A percentile compares a stretch with the other conserved stretches of the same genome.
Evolutionary conservation across 1,284 basidiomycete genomes (phyloP).

Genomic region (Dichomitus squalens): DNA sequence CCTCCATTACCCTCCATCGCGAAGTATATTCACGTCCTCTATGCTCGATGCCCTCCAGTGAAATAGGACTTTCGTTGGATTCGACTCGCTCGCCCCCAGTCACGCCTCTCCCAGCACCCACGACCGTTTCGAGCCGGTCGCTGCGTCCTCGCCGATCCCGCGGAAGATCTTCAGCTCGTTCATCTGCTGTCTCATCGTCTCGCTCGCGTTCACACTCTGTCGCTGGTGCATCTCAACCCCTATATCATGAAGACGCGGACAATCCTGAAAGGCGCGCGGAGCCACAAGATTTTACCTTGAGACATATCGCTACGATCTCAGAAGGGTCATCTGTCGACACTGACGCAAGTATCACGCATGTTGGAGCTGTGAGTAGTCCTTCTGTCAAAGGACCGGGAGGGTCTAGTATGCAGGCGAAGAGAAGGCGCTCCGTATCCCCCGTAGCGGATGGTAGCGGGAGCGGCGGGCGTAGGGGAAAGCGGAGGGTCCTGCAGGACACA

Average conservation of each 20-base stretch:
- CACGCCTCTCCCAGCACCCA: slow-evolving; percentile 18
- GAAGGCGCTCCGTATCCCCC: not conserved
- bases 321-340: not conserved
- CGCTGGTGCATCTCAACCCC: not conserved
- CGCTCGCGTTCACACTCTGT: slow-evolving; percentile 17
- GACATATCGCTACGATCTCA: not conserved
- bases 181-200: slow-evolving; percentile 9
- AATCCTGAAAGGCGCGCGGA: not conserved
- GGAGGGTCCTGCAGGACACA: not conserved
- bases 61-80: not conserved
- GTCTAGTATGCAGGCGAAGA: not conserved
- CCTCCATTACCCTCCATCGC: too few relatives aligned
- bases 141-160: slow-evolving; percentile 16
- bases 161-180: slow-evolving; percentile 2
- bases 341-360: not conserved
- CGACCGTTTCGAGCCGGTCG: slow-evolving; percentile 21
- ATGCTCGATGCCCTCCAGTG: not conserved
- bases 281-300: not conserved
- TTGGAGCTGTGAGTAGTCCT: too few relatives aligned
- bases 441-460: not conserved
- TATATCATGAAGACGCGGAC: not conserved
- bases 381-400: not conserved
- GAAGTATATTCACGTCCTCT: too few relatives aligned
- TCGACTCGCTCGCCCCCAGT: slow-evolving; percentile 3
- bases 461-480: not conserved